Percentiles rank a stretch among this genome's conserved stretches.
These are phyloP conservation scores for Petrea volubilis DNA, from an alignment of 257 asterid genomes.

Conservation along the genomic window DNA sequence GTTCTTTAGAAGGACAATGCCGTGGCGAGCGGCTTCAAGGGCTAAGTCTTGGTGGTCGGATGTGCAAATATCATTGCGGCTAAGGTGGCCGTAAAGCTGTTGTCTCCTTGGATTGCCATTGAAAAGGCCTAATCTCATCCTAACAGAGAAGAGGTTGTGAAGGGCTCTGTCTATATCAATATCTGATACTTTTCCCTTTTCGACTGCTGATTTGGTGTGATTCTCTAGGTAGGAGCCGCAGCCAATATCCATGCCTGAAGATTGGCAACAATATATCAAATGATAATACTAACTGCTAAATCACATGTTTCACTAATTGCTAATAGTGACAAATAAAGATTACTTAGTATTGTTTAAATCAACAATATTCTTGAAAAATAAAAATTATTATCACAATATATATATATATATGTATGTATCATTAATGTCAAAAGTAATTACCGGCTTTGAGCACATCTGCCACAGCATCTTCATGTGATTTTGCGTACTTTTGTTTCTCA, in stretches of 20 bases:
- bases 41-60: constrained; percentile 50
- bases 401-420: too few relatives aligned
- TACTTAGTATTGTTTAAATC: too few relatives aligned
- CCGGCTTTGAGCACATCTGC: constrained; percentile 72
- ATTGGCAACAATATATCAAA: too few relatives aligned
- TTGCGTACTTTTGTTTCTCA: constrained; percentile 43
- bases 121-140: constrained; percentile 72
- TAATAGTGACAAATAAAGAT: too few relatives aligned
- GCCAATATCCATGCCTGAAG: constrained; percentile 74
- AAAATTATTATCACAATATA: too few relatives aligned
- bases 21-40: constrained; percentile 56
- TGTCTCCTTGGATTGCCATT: constrained; percentile 50
- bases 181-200: constrained; percentile 46
- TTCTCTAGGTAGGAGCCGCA: constrained; percentile 52
- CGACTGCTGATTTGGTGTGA: constrained; percentile 52
- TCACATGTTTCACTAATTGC: too few relatives aligned
- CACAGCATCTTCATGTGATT: constrained; percentile 65
- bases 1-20: constrained; percentile 70
- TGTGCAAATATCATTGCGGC: constrained; percentile 43
- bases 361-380: too few relatives aligned
- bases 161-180: constrained; percentile 66
- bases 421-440: too few relatives aligned
- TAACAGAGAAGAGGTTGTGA: constrained; percentile 50
- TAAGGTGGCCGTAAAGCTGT: constrained; percentile 35
- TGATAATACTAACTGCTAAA: too few relatives aligned